Evolutionary conservation across 2,329 filamentous ascomycete species (phyloP), one percentile per base, ranked within the genome.

Genomic region (Emericellopsis atlantica): DNA sequence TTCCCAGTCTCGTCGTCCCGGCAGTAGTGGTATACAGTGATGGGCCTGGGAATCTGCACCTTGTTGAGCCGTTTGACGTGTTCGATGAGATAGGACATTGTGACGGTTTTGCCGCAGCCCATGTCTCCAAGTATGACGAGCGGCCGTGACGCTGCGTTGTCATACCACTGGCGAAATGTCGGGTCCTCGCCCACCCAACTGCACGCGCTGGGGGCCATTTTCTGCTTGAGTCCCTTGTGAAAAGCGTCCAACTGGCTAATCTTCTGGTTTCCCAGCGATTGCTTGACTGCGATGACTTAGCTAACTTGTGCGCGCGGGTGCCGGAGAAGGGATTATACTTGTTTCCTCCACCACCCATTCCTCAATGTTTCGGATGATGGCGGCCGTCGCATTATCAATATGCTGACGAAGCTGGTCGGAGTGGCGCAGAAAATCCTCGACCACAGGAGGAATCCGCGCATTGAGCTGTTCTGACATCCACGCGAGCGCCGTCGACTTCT

Each of bases 401-500:
- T 41, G 40, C 9, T 37, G 34, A 23, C 33, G 29, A 32, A 41
- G 34, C 21, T 32, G 40, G 18, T 12, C 22, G 16, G 26, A 26
- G 21, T 41, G 35, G 18, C 31, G 36, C 2, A 41, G 35, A 32
- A 41, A 41, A 15, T 38, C 35, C 15, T 37, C 16, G 4, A 41
- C 40, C 24, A 37, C 35, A 12, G 35, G 35, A 32, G 40, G 35
- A 7, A 41, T 41, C 23, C 40, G 40, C 29, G 37, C 40, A 21
- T 41, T 32, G 29, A 41, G 33, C 18, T 41, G 35, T 24, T 41
- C 40, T n/a, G 40, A 33, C 6, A 38, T 41, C 40, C 34, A 41
- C 12, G 40, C 35, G 34, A 33, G 18, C 10, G 26, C 6, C 21
- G 34, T 36, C 24, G 6, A 26, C 10, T 6, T 26, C 24, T 26